A percentile compares a stretch with the other conserved stretches of the same genome.
These are phyloP conservation scores for Globisporangium alternatum DNA, from an alignment of 352 stramenopile species.

Conservation along the genomic window DNA sequence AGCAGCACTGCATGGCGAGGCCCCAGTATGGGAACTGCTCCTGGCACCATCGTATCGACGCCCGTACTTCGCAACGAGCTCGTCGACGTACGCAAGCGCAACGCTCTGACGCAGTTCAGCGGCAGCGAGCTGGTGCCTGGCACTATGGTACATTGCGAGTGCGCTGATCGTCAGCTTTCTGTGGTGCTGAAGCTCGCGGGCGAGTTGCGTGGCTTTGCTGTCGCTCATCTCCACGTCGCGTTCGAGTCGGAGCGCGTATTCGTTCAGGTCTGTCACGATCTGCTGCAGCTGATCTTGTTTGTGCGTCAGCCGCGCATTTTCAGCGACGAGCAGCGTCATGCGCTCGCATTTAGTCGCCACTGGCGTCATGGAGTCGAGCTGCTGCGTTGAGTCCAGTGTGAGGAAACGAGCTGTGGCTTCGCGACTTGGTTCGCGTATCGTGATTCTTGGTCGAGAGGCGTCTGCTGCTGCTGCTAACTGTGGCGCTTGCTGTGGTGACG, in stretches of 20 bases:
- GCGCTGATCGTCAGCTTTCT: not conserved
- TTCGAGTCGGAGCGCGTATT: not conserved
- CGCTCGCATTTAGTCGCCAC: not conserved
- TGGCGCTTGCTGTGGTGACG: not conserved
- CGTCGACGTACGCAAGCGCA: conserved; percentile 10
- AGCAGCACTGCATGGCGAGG: not conserved
- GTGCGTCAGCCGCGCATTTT: not conserved
- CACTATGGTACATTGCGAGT: conserved; percentile 5
- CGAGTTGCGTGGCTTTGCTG: not conserved
- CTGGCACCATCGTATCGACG: not conserved
- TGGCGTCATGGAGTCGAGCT: not conserved
- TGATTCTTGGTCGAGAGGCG: not conserved
- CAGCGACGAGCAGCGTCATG: not conserved
- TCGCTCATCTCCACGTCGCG: not conserved
- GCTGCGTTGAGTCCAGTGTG: not conserved
- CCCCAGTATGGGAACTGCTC: not conserved
- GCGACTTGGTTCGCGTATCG: not conserved
- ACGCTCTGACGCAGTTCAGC: not conserved
- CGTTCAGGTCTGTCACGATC: not conserved
- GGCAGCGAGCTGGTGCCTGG: conserved; percentile 4
- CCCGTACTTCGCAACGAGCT: conserved; percentile 5
- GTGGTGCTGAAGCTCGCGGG: not conserved
- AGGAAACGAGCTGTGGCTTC: not conserved
- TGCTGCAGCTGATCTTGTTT: conserved; percentile 3
- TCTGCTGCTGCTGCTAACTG: not conserved